A percentile compares a stretch with the other conserved stretches of the same genome.
phyloP scores from a whole-genome alignment of 2,329 filamentous ascomycete species.

The Metarhizium anisopliae region DNA sequence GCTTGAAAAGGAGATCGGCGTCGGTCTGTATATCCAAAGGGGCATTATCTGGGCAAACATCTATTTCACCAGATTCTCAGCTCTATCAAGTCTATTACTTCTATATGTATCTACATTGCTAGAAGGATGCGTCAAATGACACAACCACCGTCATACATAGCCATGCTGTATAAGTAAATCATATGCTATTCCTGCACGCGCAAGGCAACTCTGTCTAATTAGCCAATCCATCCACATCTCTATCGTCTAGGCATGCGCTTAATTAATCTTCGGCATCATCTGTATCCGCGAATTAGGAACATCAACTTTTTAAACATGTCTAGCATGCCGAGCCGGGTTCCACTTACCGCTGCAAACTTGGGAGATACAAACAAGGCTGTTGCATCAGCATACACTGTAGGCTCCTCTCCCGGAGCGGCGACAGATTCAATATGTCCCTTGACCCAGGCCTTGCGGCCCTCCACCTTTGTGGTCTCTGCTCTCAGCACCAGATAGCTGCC shows the following conservation, averaged over 20 bases:
- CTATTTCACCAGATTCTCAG: too few species aligned
- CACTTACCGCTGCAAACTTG: conserved; percentile 65
- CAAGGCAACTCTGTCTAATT: background rate
- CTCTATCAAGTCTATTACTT: background rate
- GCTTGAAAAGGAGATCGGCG: too few species aligned
- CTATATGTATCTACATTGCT: background rate
- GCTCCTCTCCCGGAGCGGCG: conserved; percentile 48
- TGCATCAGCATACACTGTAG: conserved; percentile 67
- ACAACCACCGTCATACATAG: background rate
- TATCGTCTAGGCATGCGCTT: background rate
- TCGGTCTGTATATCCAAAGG: too few species aligned
- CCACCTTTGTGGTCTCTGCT: conserved; percentile 73
- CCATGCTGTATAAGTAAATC: background rate
- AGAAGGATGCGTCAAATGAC: background rate
- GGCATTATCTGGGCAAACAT: too few species aligned
- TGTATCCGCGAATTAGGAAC: background rate
- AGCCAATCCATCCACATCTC: too few species aligned
- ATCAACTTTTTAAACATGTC: background rate
- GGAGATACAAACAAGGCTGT: conserved; percentile 85
- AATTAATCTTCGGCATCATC: conserved; percentile 13
- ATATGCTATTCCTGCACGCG: background rate
- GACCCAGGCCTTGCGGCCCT: conserved; percentile 93
- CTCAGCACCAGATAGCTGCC: conserved; percentile 67
- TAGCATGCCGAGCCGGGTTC: background rate
- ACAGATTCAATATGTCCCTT: conserved; percentile 79